A percentile compares a stretch with the other conserved stretches of the same genome.
These are phyloP conservation scores for Globisporangium uncinulatum DNA, from an alignment of 352 stramenopile species.

Conservation along the genomic window DNA sequence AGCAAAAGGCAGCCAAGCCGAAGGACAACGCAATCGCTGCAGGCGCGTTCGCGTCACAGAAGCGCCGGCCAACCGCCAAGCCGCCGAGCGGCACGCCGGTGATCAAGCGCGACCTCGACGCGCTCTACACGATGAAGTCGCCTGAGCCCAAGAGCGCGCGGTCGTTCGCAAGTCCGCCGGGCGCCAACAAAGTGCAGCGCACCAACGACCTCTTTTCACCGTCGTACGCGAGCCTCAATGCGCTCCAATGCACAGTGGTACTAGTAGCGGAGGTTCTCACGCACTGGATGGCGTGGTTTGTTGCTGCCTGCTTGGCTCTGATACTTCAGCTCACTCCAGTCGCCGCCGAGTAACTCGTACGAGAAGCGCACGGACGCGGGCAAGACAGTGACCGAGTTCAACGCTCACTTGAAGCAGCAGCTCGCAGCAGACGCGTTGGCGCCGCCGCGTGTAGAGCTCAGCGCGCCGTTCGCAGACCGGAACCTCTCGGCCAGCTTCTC, in stretches of 20 bases:
- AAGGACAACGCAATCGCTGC: slow-evolving; percentile 24
- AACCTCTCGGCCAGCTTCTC: slow-evolving; percentile 50
- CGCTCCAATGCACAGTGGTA: neutral
- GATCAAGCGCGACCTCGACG: slow-evolving; percentile 67
- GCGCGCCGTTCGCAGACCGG: slow-evolving; percentile 42
- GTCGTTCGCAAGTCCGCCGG: slow-evolving; percentile 50
- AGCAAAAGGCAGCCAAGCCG: slow-evolving; percentile 38
- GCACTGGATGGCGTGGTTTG: neutral
- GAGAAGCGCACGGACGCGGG: slow-evolving; percentile 72
- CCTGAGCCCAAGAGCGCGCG: slow-evolving; percentile 62
- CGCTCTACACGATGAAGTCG: slow-evolving; percentile 70
- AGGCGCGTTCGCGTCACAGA: slow-evolving; percentile 16
- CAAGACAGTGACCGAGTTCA: slow-evolving; percentile 78
- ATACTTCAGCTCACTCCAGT: slow-evolving; percentile 46
- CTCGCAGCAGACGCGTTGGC: slow-evolving; percentile 19
- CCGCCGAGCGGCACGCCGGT: slow-evolving; percentile 37
- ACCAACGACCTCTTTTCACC: slow-evolving; percentile 73
- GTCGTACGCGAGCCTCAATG: slow-evolving; percentile 19
- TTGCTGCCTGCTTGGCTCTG: neutral
- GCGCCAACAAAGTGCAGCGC: slow-evolving; percentile 58
- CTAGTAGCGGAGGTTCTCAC: neutral
- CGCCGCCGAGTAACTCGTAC: slow-evolving; percentile 62
- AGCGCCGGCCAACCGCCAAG: slow-evolving; percentile 41
- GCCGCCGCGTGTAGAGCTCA: slow-evolving; percentile 17
- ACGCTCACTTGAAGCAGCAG: slow-evolving; percentile 60